These are phyloP conservation scores for Haberlea rhodopensis DNA, from an alignment of 257 asterid genomes.

Conservation along the genomic window DNA sequence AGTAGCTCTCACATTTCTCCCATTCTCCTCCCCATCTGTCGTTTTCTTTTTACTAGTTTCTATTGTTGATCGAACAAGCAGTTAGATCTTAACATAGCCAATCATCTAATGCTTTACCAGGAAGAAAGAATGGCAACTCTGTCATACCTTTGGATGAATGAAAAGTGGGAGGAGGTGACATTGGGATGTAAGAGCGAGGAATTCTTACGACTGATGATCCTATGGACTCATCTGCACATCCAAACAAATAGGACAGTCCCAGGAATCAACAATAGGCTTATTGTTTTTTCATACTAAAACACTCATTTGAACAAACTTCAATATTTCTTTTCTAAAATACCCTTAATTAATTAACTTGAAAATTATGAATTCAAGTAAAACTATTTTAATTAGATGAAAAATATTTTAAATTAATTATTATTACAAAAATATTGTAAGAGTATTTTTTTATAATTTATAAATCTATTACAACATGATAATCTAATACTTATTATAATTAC, in stretches of 20 bases:
- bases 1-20: constrained; percentile 42
- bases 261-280: neutral
- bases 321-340: too few relatives aligned
- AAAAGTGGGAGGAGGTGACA: constrained; percentile 46
- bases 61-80: constrained; percentile 29
- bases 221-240: constrained; percentile 58
- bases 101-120: neutral
- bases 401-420: too few relatives aligned
- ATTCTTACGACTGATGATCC: constrained; percentile 65
- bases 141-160: constrained; percentile 44
- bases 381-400: too few relatives aligned
- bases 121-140: constrained; percentile 6
- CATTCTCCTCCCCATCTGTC: constrained; percentile 42
- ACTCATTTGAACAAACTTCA: too few relatives aligned
- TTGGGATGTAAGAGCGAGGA: constrained; percentile 46
- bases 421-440: too few relatives aligned
- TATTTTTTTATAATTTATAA: too few relatives aligned
- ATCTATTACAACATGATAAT: too few relatives aligned
- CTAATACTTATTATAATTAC: too few relatives aligned
- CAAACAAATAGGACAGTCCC: constrained; percentile 3
- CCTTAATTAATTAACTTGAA: too few relatives aligned
- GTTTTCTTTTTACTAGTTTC: constrained; percentile 43
- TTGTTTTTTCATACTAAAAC: too few relatives aligned
- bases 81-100: constrained; percentile 5
- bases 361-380: too few relatives aligned